Percentiles rank a stretch among this genome's conserved stretches.
These are phyloP conservation scores for Gorgonomyces haynaldii DNA, from an alignment of 192 early-diverging fungal species.

Conservation along the genomic window DNA sequence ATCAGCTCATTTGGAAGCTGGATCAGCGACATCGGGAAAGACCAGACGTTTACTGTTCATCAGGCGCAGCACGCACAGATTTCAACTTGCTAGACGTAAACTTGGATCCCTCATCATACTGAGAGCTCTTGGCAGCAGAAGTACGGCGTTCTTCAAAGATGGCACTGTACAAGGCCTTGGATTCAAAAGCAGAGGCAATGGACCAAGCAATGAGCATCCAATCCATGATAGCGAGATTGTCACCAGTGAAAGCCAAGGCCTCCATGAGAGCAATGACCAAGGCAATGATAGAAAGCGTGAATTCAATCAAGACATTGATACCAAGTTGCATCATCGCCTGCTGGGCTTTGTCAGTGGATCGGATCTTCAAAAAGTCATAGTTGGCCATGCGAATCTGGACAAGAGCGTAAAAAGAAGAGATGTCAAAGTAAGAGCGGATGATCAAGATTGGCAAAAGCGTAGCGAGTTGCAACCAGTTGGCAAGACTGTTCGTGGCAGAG, in stretches of 20 bases:
- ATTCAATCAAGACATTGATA: constrained; percentile 1
- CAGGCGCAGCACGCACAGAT: too few relatives aligned
- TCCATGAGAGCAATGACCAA: constrained; percentile 6
- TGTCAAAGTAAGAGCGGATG: neutral
- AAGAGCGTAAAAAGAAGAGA: constrained; percentile 1
- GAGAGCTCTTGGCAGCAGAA: too few relatives aligned
- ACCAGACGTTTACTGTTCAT: too few relatives aligned
- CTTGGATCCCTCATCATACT: too few relatives aligned
- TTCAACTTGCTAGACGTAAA: too few relatives aligned
- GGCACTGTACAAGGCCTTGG: too few relatives aligned
- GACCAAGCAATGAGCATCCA: constrained; percentile 11
- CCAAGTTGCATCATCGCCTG: constrained; percentile 2
- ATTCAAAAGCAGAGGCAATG: constrained; percentile 2
- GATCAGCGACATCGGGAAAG: too few relatives aligned
- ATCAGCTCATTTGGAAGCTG: too few relatives aligned
- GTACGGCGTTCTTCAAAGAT: too few relatives aligned
- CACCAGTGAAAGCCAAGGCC: constrained; percentile 3
- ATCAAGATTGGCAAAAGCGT: neutral
- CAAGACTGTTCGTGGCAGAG: neutral
- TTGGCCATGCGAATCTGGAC: neutral
- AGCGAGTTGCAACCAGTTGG: neutral
- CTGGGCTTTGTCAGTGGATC: neutral
- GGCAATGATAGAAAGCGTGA: constrained; percentile 4
- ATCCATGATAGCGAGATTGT: constrained; percentile 4
- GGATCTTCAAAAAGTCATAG: neutral